Evolutionary conservation across 2,329 filamentous ascomycete genomes (phyloP), one percentile per base, ranked within the genome.

Genomic region (Endocalyx cinctus): DNA sequence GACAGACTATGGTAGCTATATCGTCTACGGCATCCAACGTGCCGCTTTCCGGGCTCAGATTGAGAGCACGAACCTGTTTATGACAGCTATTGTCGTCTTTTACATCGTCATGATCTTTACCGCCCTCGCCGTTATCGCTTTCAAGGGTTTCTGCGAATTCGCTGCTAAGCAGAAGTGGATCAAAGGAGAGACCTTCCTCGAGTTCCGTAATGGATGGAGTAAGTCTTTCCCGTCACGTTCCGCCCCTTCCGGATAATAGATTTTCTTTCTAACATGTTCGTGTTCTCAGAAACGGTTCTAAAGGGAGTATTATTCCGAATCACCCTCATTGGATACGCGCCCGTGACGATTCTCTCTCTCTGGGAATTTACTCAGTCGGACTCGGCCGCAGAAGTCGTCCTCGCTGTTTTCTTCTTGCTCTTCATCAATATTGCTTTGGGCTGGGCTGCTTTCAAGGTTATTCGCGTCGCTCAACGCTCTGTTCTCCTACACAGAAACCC

Each of bases 251-350:
- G 2, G n/a, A n/a, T 11, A 12, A 11, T 36, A 17, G 3, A 17
- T 18, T 6, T 7, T 5, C 10, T 18, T 11, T 25, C 42, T 47
- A 15, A 47, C 30, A 29, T 29, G 11, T n/a, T 3, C 10, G 5
- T 16, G n/a, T 17, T 32, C 27, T 15, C 17, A 54, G 51, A 82
- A 44, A 89, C 88, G 11, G 84, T 96, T 5, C 74, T 95, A 52
- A 94, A 94, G 69, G 90, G 90, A 37, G 94, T 96, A 48, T 72
- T 96, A 45, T 96, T 92, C 75, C 84, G 90, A 45, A 73, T 94
- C 52, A 79, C 89, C 26, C 73, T 96, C 25, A 92, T 96, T 51
- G 88, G 88, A 43, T 95, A 88, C 65, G 87, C 90, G 14, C 86
- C 94, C 56, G 88, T 96, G 74, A 79, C 81, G 30, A 84, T 95